phyloP scores from a whole-genome alignment of 2,329 filamentous ascomycete species.

The Dactylonectria macrodidyma region DNA sequence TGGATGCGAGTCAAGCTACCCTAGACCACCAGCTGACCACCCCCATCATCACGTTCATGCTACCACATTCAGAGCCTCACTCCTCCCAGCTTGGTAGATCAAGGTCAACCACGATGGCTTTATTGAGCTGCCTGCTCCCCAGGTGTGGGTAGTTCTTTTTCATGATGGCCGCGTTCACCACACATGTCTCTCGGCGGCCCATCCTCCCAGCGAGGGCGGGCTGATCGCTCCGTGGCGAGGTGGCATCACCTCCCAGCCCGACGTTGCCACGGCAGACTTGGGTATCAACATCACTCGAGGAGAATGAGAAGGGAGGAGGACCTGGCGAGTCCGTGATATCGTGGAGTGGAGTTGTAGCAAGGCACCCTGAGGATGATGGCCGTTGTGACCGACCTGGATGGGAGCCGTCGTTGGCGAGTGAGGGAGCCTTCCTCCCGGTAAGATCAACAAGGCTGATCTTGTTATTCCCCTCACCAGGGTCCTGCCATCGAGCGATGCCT shows the following conservation, averaged over 20 bases:
- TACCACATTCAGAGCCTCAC: slow-evolving; percentile 7
- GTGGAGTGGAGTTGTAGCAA: slow-evolving; percentile 14
- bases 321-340: not conserved
- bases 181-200: slow-evolving; percentile 77
- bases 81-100: slow-evolving; percentile 72
- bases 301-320: slow-evolving; percentile 28
- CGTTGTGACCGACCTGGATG: slow-evolving; percentile 36
- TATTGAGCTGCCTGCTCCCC: slow-evolving; percentile 77
- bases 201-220: slow-evolving; percentile 58
- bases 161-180: slow-evolving; percentile 86
- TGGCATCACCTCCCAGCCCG: slow-evolving; percentile 58
- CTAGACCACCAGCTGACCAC: slow-evolving; percentile 18
- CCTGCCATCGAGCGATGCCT: slow-evolving; percentile 66
- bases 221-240: slow-evolving; percentile 59
- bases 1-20: slow-evolving; percentile 17
- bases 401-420: slow-evolving; percentile 65
- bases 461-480: slow-evolving; percentile 67
- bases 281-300: slow-evolving; percentile 37
- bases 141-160: slow-evolving; percentile 75
- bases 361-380: slow-evolving; percentile 7
- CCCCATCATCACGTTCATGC: not conserved
- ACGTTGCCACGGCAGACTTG: slow-evolving; percentile 44
- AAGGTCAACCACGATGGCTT: slow-evolving; percentile 88
- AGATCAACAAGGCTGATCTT: slow-evolving; percentile 77
- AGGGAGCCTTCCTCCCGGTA: slow-evolving; percentile 59